A percentile compares a stretch with the other conserved stretches of the same genome.
Conservation (phyloP, 2,329 filamentous ascomycete species). For the Fusarium nanum region DNA sequence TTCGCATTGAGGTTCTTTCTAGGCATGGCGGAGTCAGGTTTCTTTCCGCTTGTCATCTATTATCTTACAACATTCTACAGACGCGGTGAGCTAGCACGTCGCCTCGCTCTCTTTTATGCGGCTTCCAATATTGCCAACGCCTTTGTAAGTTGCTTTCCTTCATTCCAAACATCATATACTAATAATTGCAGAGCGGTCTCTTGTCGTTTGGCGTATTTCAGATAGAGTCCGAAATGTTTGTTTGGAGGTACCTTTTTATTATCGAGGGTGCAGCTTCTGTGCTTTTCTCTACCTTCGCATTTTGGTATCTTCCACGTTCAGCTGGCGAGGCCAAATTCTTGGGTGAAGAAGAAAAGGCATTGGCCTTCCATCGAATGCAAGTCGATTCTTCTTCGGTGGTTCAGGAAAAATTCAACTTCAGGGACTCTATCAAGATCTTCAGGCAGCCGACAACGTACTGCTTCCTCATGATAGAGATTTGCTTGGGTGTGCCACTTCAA, state of each 20-base stretch:
- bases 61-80: constrained; percentile 19
- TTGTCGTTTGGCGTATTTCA: constrained; percentile 14
- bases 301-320: constrained; percentile 17
- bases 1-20: constrained; percentile 16
- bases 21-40: constrained; percentile 6
- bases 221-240: constrained; percentile 5
- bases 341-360: constrained; percentile 9
- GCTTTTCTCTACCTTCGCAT: constrained; percentile 10
- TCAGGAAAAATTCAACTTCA: constrained; percentile 16
- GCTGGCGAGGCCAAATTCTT: constrained; percentile 13
- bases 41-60: constrained; percentile 21
- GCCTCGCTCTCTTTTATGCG: constrained; percentile 12
- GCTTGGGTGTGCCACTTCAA: constrained; percentile 15
- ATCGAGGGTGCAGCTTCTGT: constrained; percentile 16
- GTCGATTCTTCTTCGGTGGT: constrained; percentile 19
- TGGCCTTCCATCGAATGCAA: constrained; percentile 16
- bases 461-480: constrained; percentile 22
- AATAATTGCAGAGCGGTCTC: not conserved
- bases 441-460: constrained; percentile 18
- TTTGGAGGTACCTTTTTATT: constrained; percentile 20
- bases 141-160: not conserved
- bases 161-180: fast-evolving
- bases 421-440: constrained; percentile 24
- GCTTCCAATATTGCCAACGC: constrained; percentile 18
- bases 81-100: constrained; percentile 13